These are phyloP conservation scores for Panaeolus cyanescens DNA, from an alignment of 768 basidiomycete genomes.

Conservation along the genomic window DNA sequence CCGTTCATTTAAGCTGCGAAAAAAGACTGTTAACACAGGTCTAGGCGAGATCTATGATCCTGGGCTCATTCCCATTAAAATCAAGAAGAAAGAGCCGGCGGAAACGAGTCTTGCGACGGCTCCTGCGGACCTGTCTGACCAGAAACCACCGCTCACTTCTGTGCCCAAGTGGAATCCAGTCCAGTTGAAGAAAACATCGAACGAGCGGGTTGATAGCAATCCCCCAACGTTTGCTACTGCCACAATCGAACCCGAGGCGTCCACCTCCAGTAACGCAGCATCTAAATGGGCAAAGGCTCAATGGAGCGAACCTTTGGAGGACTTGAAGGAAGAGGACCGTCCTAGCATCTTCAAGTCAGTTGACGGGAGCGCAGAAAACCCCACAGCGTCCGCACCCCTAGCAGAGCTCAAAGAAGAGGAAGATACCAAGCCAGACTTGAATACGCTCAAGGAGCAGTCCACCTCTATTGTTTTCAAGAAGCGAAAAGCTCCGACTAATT, in stretches of 20 bases:
- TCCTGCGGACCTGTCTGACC: slow-evolving; percentile 8
- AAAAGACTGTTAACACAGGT: slow-evolving; percentile 58
- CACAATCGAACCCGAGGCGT: not conserved
- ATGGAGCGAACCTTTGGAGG: slow-evolving; percentile 28
- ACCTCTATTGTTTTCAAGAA: slow-evolving; percentile 32
- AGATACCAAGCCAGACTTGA: slow-evolving; percentile 4
- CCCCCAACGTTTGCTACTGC: not conserved
- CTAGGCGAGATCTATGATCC: slow-evolving; percentile 86
- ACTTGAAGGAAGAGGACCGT: slow-evolving; percentile 18
- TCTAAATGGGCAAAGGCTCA: slow-evolving; percentile 35
- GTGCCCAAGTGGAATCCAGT: slow-evolving; percentile 24
- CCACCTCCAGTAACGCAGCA: slow-evolving; percentile 4
- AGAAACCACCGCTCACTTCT: not conserved
- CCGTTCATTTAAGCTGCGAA: slow-evolving; percentile 67
- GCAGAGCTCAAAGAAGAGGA: slow-evolving; percentile 14
- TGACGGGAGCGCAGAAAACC: slow-evolving; percentile 10
- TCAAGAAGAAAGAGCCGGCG: slow-evolving; percentile 54
- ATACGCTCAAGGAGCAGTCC: slow-evolving; percentile 8
- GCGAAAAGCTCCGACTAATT: slow-evolving; percentile 27
- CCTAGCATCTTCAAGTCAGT: slow-evolving; percentile 14
- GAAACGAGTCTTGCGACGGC: slow-evolving; percentile 9
- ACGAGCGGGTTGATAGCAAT: not conserved
- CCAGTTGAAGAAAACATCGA: slow-evolving; percentile 3
- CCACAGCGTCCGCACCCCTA: slow-evolving; percentile 13
- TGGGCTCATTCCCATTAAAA: slow-evolving; percentile 63